These are phyloP conservation scores for Yarrowia galli DNA, from an alignment of 1,139 yeast genomes.

Conservation along the genomic window DNA sequence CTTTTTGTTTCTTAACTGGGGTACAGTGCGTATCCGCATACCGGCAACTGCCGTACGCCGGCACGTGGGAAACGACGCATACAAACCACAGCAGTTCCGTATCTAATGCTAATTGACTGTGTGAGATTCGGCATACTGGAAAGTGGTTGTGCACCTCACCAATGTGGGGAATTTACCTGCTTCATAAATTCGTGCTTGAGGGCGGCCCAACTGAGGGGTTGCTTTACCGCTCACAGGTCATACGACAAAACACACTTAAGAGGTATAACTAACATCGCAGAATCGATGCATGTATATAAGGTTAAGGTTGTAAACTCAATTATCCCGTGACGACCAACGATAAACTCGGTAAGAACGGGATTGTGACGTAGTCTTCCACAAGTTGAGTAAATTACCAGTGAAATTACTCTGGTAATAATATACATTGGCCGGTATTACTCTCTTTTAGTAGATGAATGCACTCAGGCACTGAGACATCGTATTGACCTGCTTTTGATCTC, in stretches of 20 bases:
- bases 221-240: not conserved
- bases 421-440: not conserved
- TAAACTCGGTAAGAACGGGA: not conserved
- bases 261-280: not conserved
- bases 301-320: not conserved
- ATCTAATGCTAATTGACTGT: too few species aligned
- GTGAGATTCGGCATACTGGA: not conserved
- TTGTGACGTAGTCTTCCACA: not conserved
- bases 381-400: not conserved
- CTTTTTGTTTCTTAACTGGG: not conserved
- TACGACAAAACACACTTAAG: conserved; percentile 1
- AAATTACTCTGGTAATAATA: not conserved
- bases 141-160: not conserved
- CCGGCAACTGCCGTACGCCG: not conserved
- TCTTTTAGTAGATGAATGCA: not conserved
- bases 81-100: not conserved
- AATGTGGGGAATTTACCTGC: not conserved
- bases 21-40: too few species aligned
- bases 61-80: not conserved
- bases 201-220: not conserved
- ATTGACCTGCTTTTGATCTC: not conserved
- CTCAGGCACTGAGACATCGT: not conserved
- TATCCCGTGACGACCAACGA: conserved; percentile 2
- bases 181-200: not conserved
- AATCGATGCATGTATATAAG: not conserved